phyloP scores from a whole-genome alignment of 495 filamentous ascomycete genomes.

The Penicillium pancosmium region DNA sequence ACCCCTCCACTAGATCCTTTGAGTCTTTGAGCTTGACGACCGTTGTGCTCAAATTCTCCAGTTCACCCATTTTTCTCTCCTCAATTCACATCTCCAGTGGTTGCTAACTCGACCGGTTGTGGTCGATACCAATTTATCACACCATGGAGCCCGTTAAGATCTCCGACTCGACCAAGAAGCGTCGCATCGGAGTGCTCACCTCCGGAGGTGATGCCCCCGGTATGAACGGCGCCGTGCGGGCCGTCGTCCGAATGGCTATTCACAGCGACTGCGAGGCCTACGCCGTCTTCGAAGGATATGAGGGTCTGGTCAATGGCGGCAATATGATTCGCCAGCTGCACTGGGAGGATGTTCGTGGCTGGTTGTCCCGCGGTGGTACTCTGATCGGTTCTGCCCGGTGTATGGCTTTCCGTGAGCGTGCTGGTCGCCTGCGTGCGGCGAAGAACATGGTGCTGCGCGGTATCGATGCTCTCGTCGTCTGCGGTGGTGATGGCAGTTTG shows the following conservation, averaged over 20 bases:
- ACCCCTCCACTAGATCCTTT: conserved; percentile 30
- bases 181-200: conserved; percentile 93
- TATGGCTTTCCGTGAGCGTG: conserved; percentile 82
- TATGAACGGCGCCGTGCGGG: conserved; percentile 95
- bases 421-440: conserved; percentile 78
- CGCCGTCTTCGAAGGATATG: conserved; percentile 93
- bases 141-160: conserved; percentile 39
- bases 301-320: conserved; percentile 89
- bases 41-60: neutral
- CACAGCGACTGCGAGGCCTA: conserved; percentile 85
- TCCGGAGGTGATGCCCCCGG: conserved; percentile 96
- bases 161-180: conserved; percentile 55
- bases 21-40: conserved; percentile 15
- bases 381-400: conserved; percentile 95
- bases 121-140: conserved; percentile 22
- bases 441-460: conserved; percentile 92
- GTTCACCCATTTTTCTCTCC: conserved; percentile 15
- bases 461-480: conserved; percentile 95
- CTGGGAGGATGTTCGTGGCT: conserved; percentile 96
- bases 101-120: conserved; percentile 17
- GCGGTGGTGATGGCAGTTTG: conserved; percentile 95
- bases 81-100: conserved; percentile 11
- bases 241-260: conserved; percentile 91
- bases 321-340: conserved; percentile 82
- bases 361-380: conserved; percentile 91